Evolutionary conservation across 2,329 filamentous ascomycete species (phyloP), one percentile per base, ranked within the genome.

Genomic region (Aspergillus pseudotamarii): DNA sequence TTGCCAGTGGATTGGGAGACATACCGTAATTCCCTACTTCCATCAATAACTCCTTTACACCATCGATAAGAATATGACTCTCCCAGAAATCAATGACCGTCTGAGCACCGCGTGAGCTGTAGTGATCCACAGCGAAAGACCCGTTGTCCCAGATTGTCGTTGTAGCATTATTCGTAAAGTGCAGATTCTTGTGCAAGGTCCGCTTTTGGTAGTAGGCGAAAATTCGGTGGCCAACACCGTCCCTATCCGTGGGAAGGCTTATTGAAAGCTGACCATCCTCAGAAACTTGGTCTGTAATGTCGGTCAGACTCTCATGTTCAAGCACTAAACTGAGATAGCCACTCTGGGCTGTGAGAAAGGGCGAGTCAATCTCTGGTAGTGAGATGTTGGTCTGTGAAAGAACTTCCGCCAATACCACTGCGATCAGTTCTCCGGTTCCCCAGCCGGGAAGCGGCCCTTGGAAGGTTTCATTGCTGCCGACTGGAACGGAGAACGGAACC

Each of bases 121-220:
- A 82, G 64, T 82, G 79, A 64, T 80, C 78, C 3, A 79, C 76
- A 4, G 70, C 70, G 57, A 68, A 78, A 0, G 76, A 79, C 2
- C 78, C 78, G 59, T 79, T 79, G 23, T 76, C 69, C n/a, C 73
- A 64, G 51, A 73, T 73, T 11, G 61, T 69, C 32, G 71, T 43
- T 4, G 60, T 57, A 16, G 60, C 38, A 36, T 65, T 65, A 16
- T 16, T 19, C 5, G 14, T 66, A 62, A 16, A 72, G 70, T 16
- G 69, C 69, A 78, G 70, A 36, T 72, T 75, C 10, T 67, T 64
- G n/a, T 51, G 36, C 12, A 60, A 59, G 16, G 51, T 66, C 30
- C 56, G 57, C 16, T 46, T 63, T 23, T 68, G 59, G 14, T 68
- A 70, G 45, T 66, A 70, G 0, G 68, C 66, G 55, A 70, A 69